Evolutionary conservation across 2,329 filamentous ascomycete genomes (phyloP).

Genomic region (Ascocoryne sarcoides): DNA sequence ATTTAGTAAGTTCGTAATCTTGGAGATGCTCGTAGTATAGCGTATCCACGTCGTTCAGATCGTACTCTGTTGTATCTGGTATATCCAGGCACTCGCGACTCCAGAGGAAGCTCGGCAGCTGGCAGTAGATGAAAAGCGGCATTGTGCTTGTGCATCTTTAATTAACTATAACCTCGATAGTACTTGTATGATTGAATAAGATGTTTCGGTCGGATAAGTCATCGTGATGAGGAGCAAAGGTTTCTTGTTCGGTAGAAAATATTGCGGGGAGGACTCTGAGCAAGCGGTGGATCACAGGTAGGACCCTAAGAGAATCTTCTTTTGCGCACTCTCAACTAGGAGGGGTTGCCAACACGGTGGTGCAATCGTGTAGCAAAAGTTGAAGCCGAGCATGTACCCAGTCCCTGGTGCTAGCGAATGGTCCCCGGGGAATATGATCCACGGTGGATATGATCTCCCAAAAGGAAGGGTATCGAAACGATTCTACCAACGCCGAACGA

Average conservation of each 20-base stretch:
- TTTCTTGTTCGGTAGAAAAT: slow-evolving; percentile 27
- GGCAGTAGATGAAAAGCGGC: slow-evolving; percentile 32
- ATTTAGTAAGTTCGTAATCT: slow-evolving; percentile 33
- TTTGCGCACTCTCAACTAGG: slow-evolving; percentile 19
- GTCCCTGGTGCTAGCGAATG: background rate
- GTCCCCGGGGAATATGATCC: background rate
- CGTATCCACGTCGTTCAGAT: slow-evolving; percentile 21
- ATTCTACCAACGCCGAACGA: background rate
- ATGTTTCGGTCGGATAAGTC: slow-evolving; percentile 34
- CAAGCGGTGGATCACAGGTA: slow-evolving; percentile 25
- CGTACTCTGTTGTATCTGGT: slow-evolving; percentile 16
- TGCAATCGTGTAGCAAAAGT: background rate
- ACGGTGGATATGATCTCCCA: background rate
- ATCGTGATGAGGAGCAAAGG: slow-evolving; percentile 31
- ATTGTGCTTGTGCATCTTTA: slow-evolving; percentile 36
- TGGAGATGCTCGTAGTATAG: slow-evolving; percentile 35
- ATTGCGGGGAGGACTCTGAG: slow-evolving; percentile 26
- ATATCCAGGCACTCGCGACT: slow-evolving; percentile 24
- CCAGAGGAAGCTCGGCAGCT: slow-evolving; percentile 30
- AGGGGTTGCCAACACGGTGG: slow-evolving; percentile 1
- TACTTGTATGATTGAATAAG: slow-evolving; percentile 31
- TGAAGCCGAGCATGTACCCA: slow-evolving; percentile 5
- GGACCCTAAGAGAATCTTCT: slow-evolving; percentile 26
- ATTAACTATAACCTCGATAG: slow-evolving; percentile 33
- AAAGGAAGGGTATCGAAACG: background rate